These are phyloP conservation scores for Ophiosphaerella narmari DNA, from an alignment of 2,329 filamentous ascomycete genomes.

Conservation along the genomic window DNA sequence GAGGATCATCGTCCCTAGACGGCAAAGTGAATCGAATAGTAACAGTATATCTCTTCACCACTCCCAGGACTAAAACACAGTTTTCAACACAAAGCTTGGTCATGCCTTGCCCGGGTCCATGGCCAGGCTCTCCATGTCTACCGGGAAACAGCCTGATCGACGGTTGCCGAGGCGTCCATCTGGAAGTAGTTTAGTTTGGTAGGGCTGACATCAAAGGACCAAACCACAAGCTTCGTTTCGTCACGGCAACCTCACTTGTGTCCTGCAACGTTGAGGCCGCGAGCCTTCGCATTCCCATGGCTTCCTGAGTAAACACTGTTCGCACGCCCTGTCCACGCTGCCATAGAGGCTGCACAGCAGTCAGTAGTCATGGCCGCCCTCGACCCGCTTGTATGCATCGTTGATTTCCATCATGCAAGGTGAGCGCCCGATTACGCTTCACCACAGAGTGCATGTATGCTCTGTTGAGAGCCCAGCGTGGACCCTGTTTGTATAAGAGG, in stretches of 20 bases:
- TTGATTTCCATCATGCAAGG: constrained; percentile 60
- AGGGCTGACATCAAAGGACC: constrained; percentile 22
- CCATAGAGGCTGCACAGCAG: background rate
- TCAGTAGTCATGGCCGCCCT: constrained; percentile 45
- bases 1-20: constrained; percentile 9
- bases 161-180: constrained; percentile 5
- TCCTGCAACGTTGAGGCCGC: constrained; percentile 23
- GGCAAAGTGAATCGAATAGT: constrained; percentile 16
- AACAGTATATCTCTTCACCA: background rate
- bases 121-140: background rate
- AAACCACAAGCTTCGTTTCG: constrained; percentile 12
- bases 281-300: constrained; percentile 12
- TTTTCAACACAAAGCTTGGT: background rate
- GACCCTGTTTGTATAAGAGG: background rate
- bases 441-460: constrained; percentile 5
- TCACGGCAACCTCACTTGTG: constrained; percentile 26
- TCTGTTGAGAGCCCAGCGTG: background rate
- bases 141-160: background rate
- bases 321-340: background rate
- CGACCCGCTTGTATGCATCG: constrained; percentile 52
- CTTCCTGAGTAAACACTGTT: background rate
- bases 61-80: background rate
- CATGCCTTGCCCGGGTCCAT: background rate
- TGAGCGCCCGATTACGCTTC: constrained; percentile 18
- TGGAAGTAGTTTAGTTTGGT: constrained; percentile 17